Percentiles rank a stretch among this genome's conserved stretches.
Evolutionary conservation across 371 early-diverging fungal species (phyloP).

Genomic region (Polyrhizophydium stewartii): DNA sequence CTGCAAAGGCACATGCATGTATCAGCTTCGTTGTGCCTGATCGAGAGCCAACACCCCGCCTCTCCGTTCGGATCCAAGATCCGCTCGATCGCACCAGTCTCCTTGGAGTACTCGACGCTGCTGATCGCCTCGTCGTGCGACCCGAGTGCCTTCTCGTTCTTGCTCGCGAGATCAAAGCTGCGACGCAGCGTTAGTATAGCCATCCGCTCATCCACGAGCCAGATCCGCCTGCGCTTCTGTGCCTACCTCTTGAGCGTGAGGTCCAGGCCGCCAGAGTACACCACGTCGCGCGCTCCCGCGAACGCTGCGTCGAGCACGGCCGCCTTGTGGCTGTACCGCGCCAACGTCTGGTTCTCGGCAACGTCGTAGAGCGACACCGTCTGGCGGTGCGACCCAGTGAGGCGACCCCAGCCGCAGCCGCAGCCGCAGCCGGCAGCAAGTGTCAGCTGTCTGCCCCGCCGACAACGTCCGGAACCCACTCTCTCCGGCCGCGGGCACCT

Average conservation of each 20-base stretch:
- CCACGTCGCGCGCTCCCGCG: conserved; percentile 37
- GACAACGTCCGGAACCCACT: conserved; percentile 74
- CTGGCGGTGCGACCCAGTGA: conserved; percentile 35
- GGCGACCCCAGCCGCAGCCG: neutral
- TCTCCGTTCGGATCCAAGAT: no score
- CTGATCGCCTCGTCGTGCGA: conserved; percentile 41
- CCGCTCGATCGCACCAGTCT: conserved; percentile 1
- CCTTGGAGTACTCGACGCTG: conserved; percentile 17
- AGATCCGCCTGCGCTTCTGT: conserved; percentile 6
- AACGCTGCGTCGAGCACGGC: conserved; percentile 76
- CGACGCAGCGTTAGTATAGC: neutral
- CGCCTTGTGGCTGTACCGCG: conserved; percentile 52
- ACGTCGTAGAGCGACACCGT: conserved; percentile 79
- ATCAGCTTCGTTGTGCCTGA: neutral
- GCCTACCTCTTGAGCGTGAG: conserved; percentile 55
- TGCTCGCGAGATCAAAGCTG: conserved; percentile 11
- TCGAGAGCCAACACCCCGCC: no score
- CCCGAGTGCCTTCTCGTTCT: conserved; percentile 46
- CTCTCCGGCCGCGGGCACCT: conserved; percentile 58
- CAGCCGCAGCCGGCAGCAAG: neutral
- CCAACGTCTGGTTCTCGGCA: conserved; percentile 46
- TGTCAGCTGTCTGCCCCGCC: no score
- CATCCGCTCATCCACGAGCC: neutral
- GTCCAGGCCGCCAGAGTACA: conserved; percentile 69
- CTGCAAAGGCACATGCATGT: conserved; percentile 24